Conservation (phyloP, 2,329 filamentous ascomycete species). For the Trichoderma sp. region DNA sequence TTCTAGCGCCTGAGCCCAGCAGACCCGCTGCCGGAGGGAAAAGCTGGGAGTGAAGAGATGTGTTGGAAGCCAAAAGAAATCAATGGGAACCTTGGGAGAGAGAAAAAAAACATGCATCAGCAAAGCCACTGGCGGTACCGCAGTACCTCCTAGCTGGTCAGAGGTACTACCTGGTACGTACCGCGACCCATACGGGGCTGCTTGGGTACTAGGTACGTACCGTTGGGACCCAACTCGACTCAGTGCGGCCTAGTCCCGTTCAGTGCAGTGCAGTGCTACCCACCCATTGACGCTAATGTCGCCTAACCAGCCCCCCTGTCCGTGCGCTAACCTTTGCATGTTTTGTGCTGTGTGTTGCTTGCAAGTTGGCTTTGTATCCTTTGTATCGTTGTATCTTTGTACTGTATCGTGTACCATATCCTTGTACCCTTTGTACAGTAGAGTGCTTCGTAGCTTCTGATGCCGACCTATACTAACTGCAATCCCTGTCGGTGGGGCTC, state of each 20-base stretch:
- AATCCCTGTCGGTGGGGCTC: neutral
- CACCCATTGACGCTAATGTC: conserved; percentile 18
- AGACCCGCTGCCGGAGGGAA: neutral
- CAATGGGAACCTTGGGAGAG: too few relatives aligned
- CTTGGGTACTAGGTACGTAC: neutral
- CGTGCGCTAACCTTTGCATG: too few relatives aligned
- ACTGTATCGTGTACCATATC: too few relatives aligned
- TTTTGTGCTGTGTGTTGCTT: neutral
- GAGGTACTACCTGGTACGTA: too few relatives aligned
- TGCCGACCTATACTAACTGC: too few relatives aligned
- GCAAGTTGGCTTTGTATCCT: too few relatives aligned
- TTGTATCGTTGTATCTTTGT: neutral
- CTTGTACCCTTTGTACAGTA: too few relatives aligned
- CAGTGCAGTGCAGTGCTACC: neutral
- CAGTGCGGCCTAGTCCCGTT: neutral
- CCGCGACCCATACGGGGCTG: neutral
- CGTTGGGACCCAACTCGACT: conserved; percentile 14
- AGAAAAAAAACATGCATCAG: neutral
- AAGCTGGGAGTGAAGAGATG: neutral
- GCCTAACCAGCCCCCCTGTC: neutral
- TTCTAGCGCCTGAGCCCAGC: neutral
- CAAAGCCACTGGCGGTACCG: neutral
- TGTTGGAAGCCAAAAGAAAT: neutral
- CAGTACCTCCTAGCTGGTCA: too few relatives aligned
- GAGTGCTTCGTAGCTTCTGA: neutral